Conservation (phyloP, 208 protist species). For the Hexamita inflata region DNA sequence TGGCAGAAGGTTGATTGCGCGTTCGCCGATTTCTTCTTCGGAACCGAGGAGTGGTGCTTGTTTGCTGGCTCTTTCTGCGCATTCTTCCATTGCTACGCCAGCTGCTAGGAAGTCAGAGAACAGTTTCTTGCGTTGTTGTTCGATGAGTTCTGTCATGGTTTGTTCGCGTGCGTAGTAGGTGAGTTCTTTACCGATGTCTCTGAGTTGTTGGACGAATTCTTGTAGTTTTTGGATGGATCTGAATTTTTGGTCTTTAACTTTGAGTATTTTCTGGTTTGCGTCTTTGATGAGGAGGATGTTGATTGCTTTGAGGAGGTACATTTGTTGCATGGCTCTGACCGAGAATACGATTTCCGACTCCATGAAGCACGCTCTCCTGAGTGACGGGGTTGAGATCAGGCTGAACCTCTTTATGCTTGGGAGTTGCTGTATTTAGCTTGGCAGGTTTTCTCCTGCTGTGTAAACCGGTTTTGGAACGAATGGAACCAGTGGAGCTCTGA, state of each 20-base stretch:
- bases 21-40: not conserved
- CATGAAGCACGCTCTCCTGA: not conserved
- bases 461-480: too few species aligned
- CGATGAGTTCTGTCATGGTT: not conserved
- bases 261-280: not conserved
- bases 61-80: not conserved
- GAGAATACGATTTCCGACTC: not conserved
- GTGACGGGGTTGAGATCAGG: too few species aligned
- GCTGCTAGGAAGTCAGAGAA: not conserved
- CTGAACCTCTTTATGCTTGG: too few species aligned
- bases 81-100: slow-evolving; percentile 7
- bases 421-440: too few species aligned
- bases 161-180: not conserved
- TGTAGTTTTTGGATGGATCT: not conserved
- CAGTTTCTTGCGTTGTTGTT: not conserved
- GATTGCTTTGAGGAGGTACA: not conserved
- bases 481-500: slow-evolving; percentile 1
- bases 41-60: not conserved
- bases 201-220: not conserved
- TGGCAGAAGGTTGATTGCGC: not conserved
- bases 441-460: too few species aligned
- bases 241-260: not conserved
- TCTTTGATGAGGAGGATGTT: not conserved
- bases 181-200: slow-evolving; percentile 18
- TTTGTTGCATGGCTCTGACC: slow-evolving; percentile 6